Percentiles rank a stretch among this genome's conserved stretches.
Evolutionary conservation across 2,329 filamentous ascomycete genomes (phyloP).

Genomic region (Fusarium compactum): DNA sequence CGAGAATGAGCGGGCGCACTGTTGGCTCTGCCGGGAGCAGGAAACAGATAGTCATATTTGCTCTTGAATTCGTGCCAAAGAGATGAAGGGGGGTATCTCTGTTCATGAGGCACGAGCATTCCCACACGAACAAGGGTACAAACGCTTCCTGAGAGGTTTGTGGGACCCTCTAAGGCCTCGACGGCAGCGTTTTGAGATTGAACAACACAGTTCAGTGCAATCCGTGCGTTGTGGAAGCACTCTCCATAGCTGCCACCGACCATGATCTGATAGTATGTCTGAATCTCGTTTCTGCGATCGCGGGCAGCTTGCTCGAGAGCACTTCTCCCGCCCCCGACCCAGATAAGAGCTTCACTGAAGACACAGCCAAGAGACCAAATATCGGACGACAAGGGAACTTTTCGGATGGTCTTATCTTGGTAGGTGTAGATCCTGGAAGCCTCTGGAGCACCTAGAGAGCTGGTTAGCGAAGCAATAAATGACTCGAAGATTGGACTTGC

Average conservation of each 20-base stretch:
- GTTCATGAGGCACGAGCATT: conserved; percentile 10
- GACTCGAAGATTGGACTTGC: background rate
- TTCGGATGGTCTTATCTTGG: background rate
- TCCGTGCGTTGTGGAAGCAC: conserved; percentile 23
- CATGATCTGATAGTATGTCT: background rate
- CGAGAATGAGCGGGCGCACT: background rate
- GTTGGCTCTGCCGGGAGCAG: background rate
- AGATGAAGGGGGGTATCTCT: background rate
- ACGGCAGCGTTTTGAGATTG: conserved; percentile 9
- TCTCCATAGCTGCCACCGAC: conserved; percentile 9
- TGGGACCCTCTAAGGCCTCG: background rate
- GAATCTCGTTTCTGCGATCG: background rate
- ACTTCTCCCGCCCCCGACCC: conserved; percentile 5
- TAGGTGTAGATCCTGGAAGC: background rate
- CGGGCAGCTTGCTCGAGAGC: background rate
- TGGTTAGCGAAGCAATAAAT: background rate
- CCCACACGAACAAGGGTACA: conserved; percentile 5
- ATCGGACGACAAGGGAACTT: background rate
- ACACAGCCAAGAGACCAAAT: conserved; percentile 38
- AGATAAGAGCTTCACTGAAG: conserved; percentile 24
- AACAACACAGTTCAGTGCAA: conserved; percentile 1
- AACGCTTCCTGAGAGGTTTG: conserved; percentile 5
- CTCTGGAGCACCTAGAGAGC: conserved; percentile 15
- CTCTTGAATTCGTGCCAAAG: conserved; percentile 6
- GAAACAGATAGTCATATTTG: background rate